Evolutionary conservation across 768 basidiomycete species (phyloP).

Genomic region (Pisolithus albus): DNA sequence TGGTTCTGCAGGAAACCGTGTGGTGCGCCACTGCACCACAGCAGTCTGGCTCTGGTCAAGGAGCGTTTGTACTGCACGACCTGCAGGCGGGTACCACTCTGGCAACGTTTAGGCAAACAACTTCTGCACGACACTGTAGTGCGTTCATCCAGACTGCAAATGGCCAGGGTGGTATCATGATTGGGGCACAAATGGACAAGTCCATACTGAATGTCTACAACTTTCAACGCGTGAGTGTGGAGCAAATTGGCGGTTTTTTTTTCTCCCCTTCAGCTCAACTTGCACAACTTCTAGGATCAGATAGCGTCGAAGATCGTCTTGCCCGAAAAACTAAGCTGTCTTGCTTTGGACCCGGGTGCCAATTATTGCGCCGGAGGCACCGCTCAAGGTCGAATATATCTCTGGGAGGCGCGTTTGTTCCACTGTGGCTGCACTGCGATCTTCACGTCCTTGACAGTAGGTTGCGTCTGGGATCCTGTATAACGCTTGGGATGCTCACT

Average conservation of each 20-base stretch:
- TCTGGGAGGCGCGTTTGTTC: constrained; percentile 80
- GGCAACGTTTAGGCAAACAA: constrained; percentile 87
- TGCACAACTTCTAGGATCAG: constrained; percentile 70
- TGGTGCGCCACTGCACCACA: constrained; percentile 54
- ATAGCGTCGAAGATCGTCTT: constrained; percentile 77
- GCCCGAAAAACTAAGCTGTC: constrained; percentile 82
- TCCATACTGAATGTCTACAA: constrained; percentile 84
- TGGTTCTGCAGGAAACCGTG: constrained; percentile 65
- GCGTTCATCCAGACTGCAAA: constrained; percentile 58
- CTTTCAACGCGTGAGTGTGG: constrained; percentile 75
- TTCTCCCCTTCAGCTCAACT: neutral
- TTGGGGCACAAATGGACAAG: constrained; percentile 85
- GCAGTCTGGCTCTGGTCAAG: constrained; percentile 41
- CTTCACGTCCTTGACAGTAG: constrained; percentile 38
- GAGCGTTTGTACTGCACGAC: constrained; percentile 73
- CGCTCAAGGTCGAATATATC: constrained; percentile 77
- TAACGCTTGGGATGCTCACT: constrained; percentile 93
- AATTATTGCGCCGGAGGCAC: constrained; percentile 85
- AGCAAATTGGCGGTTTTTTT: neutral
- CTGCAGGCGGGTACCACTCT: constrained; percentile 68
- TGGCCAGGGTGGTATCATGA: constrained; percentile 76
- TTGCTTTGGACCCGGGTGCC: constrained; percentile 68
- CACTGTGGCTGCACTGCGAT: neutral
- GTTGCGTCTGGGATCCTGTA: constrained; percentile 89
- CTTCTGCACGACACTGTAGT: constrained; percentile 56